phyloP scores from a whole-genome alignment of 1,284 basidiomycete species.

The Ustilago lituana region DNA sequence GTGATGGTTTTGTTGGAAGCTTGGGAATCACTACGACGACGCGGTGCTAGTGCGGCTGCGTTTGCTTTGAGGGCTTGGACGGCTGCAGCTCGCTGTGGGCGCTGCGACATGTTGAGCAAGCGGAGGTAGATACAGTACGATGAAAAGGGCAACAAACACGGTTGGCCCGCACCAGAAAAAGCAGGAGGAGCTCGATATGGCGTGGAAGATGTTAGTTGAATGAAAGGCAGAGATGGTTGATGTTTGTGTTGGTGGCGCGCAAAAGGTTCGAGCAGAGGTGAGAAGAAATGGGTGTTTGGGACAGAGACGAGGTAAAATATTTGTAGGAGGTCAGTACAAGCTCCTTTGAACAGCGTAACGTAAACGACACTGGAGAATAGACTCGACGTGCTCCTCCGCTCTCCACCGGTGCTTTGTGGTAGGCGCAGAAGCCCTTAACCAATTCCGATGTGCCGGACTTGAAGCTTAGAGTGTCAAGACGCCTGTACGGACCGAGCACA shows the following conservation, averaged over 20 bases:
- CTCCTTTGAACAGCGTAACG: background rate
- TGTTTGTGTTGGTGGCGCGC: background rate
- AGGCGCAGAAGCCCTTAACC: background rate
- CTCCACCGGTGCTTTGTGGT: background rate
- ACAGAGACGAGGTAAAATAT: conserved; percentile 1
- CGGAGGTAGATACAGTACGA: too few relatives aligned
- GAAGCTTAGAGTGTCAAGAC: too few relatives aligned
- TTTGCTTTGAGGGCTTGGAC: conserved; percentile 38
- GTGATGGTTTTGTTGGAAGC: conserved; percentile 30
- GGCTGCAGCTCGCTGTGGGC: conserved; percentile 40
- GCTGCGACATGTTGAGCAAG: conserved; percentile 24
- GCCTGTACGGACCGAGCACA: too few relatives aligned
- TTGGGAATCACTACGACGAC: conserved; percentile 32
- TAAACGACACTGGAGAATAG: background rate
- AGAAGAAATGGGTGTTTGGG: background rate
- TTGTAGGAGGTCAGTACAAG: conserved; percentile 14
- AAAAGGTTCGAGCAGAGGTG: too few relatives aligned
- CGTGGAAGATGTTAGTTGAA: background rate
- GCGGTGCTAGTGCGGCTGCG: conserved; percentile 18
- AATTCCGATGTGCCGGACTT: background rate
- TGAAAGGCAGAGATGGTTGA: too few relatives aligned
- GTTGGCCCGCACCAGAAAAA: too few relatives aligned
- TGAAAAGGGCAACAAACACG: too few relatives aligned
- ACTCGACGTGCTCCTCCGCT: background rate
- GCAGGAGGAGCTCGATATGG: background rate